These are phyloP conservation scores for Actinomortierella wolfii DNA, from an alignment of 371 early-diverging fungal species.

Conservation along the genomic window DNA sequence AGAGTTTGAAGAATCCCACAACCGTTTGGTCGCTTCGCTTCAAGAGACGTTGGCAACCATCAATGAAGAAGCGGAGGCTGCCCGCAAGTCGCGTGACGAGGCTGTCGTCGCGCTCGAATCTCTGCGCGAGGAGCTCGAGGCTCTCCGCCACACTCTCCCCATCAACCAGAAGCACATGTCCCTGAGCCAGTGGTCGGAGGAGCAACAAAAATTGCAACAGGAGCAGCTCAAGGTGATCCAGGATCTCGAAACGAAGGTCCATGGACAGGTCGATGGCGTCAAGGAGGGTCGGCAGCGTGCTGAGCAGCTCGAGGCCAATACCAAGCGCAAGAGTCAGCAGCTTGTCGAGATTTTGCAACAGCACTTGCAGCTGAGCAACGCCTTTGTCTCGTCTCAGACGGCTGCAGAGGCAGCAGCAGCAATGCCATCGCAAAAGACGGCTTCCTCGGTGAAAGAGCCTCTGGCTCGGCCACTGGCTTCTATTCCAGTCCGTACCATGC, in stretches of 20 bases:
- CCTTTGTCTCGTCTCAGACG: constrained; percentile 11
- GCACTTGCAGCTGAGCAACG: constrained; percentile 41
- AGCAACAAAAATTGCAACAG: constrained; percentile 40
- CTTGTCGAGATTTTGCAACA: constrained; percentile 31
- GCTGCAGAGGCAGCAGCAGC: no score
- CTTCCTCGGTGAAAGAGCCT: no score
- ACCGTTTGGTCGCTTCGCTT: constrained; percentile 33
- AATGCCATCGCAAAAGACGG: no score
- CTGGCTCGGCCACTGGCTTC: background rate
- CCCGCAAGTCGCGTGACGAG: constrained; percentile 43
- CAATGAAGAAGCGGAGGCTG: constrained; percentile 42
- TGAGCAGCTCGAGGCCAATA: constrained; percentile 34
- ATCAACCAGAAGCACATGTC: constrained; percentile 45
- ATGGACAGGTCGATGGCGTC: constrained; percentile 39
- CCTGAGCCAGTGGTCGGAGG: constrained; percentile 41
- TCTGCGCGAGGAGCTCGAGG: constrained; percentile 37
- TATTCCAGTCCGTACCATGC: constrained; percentile 40
- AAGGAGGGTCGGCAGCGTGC: constrained; percentile 42
- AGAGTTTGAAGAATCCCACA: constrained; percentile 44
- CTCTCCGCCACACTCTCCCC: constrained; percentile 36
- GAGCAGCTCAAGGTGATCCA: constrained; percentile 39
- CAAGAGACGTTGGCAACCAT: constrained; percentile 42
- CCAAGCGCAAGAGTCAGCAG: constrained; percentile 39
- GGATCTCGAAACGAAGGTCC: constrained; percentile 31
- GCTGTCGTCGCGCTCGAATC: constrained; percentile 35